Conservation (phyloP, 768 basidiomycete species). For the Tulasnella sp. region DNA sequence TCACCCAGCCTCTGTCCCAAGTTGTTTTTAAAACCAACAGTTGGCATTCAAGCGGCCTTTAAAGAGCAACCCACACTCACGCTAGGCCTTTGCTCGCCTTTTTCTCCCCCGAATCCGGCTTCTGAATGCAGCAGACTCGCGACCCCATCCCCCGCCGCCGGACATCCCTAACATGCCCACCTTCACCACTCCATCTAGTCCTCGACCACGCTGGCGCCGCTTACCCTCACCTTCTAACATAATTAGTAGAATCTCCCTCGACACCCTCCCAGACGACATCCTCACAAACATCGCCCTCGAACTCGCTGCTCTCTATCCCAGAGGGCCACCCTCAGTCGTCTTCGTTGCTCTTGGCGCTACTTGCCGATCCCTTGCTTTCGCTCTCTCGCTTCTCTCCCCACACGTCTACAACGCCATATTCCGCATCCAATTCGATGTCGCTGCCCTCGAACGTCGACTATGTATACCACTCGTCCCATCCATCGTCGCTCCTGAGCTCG, state of each 20-base stretch:
- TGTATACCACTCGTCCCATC: constrained; percentile 25
- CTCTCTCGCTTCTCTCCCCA: constrained; percentile 27
- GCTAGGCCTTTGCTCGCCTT: constrained; percentile 1
- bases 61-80: constrained; percentile 1
- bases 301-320: constrained; percentile 31
- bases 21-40: no score
- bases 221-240: no score
- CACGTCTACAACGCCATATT: constrained; percentile 38
- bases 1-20: no score
- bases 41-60: no score
- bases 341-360: constrained; percentile 17
- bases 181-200: no score
- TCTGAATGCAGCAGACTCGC: constrained; percentile 18
- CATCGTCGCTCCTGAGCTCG: constrained; percentile 26
- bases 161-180: no score
- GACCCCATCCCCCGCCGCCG: constrained; percentile 11
- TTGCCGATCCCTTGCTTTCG: not conserved
- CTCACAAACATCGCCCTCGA: constrained; percentile 43
- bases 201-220: no score
- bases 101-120: constrained; percentile 18
- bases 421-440: constrained; percentile 42
- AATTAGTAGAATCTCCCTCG: constrained; percentile 17
- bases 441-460: constrained; percentile 45
- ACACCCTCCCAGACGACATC: constrained; percentile 33
- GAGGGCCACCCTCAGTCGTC: constrained; percentile 39